phyloP scores from a whole-genome alignment of 371 early-diverging fungal genomes.

The Apophysomyces elegans region DNA sequence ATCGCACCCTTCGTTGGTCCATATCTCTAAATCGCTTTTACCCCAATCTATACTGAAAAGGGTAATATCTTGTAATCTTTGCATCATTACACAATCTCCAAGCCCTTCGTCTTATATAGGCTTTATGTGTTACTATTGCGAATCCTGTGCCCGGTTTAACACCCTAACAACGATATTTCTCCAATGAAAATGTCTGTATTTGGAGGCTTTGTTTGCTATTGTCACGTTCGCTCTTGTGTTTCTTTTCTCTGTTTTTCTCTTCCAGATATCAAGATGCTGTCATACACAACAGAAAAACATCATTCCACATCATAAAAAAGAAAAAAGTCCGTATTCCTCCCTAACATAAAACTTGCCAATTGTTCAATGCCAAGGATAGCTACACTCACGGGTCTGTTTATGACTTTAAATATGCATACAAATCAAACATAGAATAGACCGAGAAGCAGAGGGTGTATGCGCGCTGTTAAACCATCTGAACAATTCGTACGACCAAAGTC shows the following conservation, averaged over 20 bases:
- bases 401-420: background rate
- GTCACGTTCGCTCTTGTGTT: constrained; percentile 1
- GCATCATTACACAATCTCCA: constrained; percentile 2
- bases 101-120: constrained; percentile 6
- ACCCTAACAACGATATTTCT: background rate
- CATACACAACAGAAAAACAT: constrained; percentile 2
- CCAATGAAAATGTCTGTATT: constrained; percentile 7
- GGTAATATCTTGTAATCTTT: constrained; percentile 3
- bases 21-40: background rate
- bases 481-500: background rate
- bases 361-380: background rate
- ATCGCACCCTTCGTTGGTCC: background rate
- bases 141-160: constrained; percentile 9
- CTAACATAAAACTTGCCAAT: no score
- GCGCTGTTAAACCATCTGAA: constrained; percentile 11
- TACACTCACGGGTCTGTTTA: background rate
- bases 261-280: background rate
- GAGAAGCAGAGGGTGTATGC: background rate
- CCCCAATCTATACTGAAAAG: background rate
- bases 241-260: background rate
- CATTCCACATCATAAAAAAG: constrained; percentile 9
- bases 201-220: constrained; percentile 9
- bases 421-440: background rate
- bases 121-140: background rate
- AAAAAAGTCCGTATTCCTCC: background rate